Percentiles rank a stretch among this genome's conserved stretches.
phyloP scores from a whole-genome alignment of 2,329 filamentous ascomycete genomes.

The Penicillium sp. region DNA sequence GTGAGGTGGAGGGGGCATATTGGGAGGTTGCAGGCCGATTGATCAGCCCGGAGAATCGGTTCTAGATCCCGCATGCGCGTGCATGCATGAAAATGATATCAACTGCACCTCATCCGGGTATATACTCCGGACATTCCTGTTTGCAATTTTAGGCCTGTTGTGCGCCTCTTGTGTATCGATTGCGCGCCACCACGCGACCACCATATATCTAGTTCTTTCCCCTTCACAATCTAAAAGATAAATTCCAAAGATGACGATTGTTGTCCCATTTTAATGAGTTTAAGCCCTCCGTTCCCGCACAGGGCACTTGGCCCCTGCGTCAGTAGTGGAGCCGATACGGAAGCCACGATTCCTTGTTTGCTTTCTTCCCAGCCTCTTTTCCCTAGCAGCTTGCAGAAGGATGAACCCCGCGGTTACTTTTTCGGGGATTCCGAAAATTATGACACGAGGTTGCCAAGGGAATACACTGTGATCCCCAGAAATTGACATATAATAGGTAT shows the following conservation, averaged over 20 bases:
- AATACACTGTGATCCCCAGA: neutral
- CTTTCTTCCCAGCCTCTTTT: neutral
- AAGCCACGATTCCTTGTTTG: neutral
- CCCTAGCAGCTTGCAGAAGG: neutral
- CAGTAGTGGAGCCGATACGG: slow-evolving; percentile 1
- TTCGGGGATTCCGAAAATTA: neutral
- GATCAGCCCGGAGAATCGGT: slow-evolving; percentile 16
- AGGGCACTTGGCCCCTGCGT: slow-evolving; percentile 16
- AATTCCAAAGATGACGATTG: neutral
- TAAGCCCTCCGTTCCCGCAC: neutral
- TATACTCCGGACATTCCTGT: neutral
- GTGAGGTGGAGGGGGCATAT: slow-evolving; percentile 20
- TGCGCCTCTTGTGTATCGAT: neutral
- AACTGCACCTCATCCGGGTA: neutral
- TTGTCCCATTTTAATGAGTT: neutral
- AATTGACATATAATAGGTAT: neutral
- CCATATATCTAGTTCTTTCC: no score
- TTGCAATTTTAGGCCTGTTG: neutral
- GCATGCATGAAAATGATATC: neutral
- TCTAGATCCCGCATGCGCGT: neutral
- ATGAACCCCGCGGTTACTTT: neutral
- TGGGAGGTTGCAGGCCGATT: slow-evolving; percentile 12
- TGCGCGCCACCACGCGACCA: neutral
- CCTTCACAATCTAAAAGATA: neutral
- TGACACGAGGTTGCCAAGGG: neutral